Conservation (phyloP, 169 alveolate species). For the Ichthyophthirius multifiliis region DNA sequence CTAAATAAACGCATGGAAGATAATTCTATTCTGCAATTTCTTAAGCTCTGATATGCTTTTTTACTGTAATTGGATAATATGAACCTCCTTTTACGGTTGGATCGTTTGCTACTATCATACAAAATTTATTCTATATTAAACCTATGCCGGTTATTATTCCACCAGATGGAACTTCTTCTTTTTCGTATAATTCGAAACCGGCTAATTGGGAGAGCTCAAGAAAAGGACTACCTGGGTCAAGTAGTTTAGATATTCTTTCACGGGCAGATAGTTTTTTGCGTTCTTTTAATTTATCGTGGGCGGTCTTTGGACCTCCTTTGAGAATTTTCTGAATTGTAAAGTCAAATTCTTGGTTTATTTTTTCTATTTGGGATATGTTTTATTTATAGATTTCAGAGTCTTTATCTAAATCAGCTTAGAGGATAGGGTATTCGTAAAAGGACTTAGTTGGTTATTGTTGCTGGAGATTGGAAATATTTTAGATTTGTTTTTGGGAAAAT, state of each 20-base stretch:
- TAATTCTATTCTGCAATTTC: slow-evolving; percentile 85
- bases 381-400: no score
- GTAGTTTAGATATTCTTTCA: slow-evolving; percentile 56
- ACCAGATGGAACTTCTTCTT: slow-evolving; percentile 76
- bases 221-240: slow-evolving; percentile 77
- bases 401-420: no score
- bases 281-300: slow-evolving; percentile 1
- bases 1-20: slow-evolving; percentile 87
- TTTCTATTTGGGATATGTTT: no score
- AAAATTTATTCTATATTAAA: slow-evolving; percentile 57
- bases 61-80: slow-evolving; percentile 86
- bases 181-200: slow-evolving; percentile 51
- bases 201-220: slow-evolving; percentile 75
- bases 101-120: slow-evolving; percentile 81
- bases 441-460: no score
- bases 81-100: slow-evolving; percentile 87
- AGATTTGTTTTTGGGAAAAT: no score
- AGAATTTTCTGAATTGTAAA: no score
- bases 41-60: slow-evolving; percentile 88
- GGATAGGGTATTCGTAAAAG: no score
- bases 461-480: no score
- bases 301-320: slow-evolving; percentile 11
- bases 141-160: slow-evolving; percentile 86
- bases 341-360: no score
- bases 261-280: slow-evolving; percentile 46